phyloP scores from a whole-genome alignment of 768 basidiomycete genomes.

The Suillus bovinus region DNA sequence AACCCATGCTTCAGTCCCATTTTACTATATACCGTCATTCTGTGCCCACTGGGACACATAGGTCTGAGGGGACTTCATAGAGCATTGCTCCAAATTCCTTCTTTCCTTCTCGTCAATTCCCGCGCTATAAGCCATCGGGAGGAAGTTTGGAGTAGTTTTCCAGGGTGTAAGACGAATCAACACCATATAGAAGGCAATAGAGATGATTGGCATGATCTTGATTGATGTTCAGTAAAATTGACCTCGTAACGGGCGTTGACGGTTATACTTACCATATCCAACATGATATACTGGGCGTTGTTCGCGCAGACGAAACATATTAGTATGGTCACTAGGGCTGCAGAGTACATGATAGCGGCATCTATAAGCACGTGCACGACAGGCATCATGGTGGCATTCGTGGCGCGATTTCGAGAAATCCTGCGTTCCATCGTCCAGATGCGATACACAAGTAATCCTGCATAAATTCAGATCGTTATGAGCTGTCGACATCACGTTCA shows the following conservation, averaged over 20 bases:
- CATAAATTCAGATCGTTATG: neutral
- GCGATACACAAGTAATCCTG: conserved; percentile 12
- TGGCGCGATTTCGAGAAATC: neutral
- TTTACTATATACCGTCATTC: neutral
- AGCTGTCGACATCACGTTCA: neutral
- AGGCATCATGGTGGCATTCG: neutral
- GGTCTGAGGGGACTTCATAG: neutral
- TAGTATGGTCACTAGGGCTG: conserved; percentile 6
- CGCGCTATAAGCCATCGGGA: neutral
- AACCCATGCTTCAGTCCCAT: neutral
- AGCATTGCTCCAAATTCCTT: neutral
- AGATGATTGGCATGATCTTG: conserved; percentile 26
- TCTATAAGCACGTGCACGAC: conserved; percentile 11
- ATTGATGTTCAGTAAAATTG: neutral
- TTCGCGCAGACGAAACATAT: conserved; percentile 10
- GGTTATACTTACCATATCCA: conserved; percentile 11
- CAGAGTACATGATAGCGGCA: conserved; percentile 13
- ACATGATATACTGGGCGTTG: conserved; percentile 9
- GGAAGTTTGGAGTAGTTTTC: neutral
- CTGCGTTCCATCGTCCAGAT: conserved; percentile 11
- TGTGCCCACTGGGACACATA: neutral
- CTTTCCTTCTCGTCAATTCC: neutral
- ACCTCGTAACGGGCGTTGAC: neutral
- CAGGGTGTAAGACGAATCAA: conserved; percentile 22
- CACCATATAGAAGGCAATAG: conserved; percentile 28